These are phyloP conservation scores for Nigrospora sphaerica DNA, from an alignment of 2,329 filamentous ascomycete species.

Conservation along the genomic window DNA sequence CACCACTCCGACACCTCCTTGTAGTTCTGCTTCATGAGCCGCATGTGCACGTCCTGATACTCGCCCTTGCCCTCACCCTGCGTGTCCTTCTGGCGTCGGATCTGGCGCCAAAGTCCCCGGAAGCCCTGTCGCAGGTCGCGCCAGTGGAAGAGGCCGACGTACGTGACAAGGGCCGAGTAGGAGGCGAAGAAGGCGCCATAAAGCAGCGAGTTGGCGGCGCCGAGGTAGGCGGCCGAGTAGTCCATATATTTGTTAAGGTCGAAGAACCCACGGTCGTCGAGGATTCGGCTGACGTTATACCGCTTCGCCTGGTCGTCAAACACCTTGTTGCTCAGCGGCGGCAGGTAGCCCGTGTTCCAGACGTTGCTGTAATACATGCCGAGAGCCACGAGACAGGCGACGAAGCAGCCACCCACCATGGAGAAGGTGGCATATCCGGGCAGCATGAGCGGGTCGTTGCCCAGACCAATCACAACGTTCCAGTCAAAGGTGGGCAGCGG, in stretches of 20 bases:
- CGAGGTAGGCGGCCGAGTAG: conserved; percentile 49
- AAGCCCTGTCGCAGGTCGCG: conserved; percentile 38
- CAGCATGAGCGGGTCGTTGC: conserved; percentile 11
- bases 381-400: conserved; percentile 46
- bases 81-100: conserved; percentile 30
- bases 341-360: conserved; percentile 50
- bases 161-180: conserved; percentile 34
- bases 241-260: conserved; percentile 41
- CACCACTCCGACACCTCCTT: conserved; percentile 46
- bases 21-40: conserved; percentile 44
- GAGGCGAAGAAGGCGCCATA: conserved; percentile 47
- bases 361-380: conserved; percentile 52
- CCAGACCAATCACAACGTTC: conserved; percentile 17
- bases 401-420: conserved; percentile 48
- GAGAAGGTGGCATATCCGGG: conserved; percentile 56
- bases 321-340: conserved; percentile 43
- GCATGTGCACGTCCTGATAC: conserved; percentile 39
- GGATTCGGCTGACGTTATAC: conserved; percentile 45
- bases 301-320: conserved; percentile 48
- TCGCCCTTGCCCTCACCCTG: conserved; percentile 4
- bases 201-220: conserved; percentile 35
- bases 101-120: conserved; percentile 35
- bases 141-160: conserved; percentile 28
- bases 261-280: conserved; percentile 39
- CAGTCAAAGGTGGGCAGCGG: conserved; percentile 33